Conservation (phyloP, 192 early-diverging fungal species). For the Paraglomus brasilianum region DNA sequence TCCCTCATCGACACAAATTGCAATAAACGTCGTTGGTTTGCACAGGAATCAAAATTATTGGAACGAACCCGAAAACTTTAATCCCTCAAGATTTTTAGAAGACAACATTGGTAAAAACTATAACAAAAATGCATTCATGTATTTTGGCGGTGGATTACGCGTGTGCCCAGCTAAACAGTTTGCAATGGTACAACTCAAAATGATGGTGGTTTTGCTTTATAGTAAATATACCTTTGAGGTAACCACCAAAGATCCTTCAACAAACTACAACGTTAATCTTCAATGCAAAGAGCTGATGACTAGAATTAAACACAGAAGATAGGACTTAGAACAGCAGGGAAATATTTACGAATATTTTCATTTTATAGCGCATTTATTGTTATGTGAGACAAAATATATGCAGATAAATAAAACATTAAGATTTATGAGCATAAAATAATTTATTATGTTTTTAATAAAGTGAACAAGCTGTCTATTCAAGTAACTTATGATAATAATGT, state of each 20-base stretch:
- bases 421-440: too few species aligned
- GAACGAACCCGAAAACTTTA: slow-evolving; percentile 16
- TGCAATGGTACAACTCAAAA: slow-evolving; percentile 24
- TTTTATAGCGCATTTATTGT: too few species aligned
- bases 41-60: slow-evolving; percentile 17
- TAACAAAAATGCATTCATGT: slow-evolving; percentile 7
- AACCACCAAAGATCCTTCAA: slow-evolving; percentile 4
- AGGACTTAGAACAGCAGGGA: too few species aligned
- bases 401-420: too few species aligned
- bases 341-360: too few species aligned
- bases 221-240: slow-evolving; percentile 9
- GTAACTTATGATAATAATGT: too few species aligned
- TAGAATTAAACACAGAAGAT: slow-evolving; percentile 2
- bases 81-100: slow-evolving; percentile 24
- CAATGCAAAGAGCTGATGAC: slow-evolving; percentile 9
- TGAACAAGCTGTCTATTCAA: too few species aligned
- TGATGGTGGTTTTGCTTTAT: slow-evolving; percentile 12
- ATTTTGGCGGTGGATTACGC: slow-evolving; percentile 23
- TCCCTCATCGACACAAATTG: slow-evolving; percentile 16
- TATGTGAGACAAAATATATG: too few species aligned
- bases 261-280: slow-evolving; percentile 3
- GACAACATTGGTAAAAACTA: background rate
- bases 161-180: slow-evolving; percentile 23
- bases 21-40: slow-evolving; percentile 2
- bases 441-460: too few species aligned